A percentile compares a stretch with the other conserved stretches of the same genome.
Evolutionary conservation across 2,329 filamentous ascomycete species (phyloP).

Genomic region (Trichophyton benhamiae): DNA sequence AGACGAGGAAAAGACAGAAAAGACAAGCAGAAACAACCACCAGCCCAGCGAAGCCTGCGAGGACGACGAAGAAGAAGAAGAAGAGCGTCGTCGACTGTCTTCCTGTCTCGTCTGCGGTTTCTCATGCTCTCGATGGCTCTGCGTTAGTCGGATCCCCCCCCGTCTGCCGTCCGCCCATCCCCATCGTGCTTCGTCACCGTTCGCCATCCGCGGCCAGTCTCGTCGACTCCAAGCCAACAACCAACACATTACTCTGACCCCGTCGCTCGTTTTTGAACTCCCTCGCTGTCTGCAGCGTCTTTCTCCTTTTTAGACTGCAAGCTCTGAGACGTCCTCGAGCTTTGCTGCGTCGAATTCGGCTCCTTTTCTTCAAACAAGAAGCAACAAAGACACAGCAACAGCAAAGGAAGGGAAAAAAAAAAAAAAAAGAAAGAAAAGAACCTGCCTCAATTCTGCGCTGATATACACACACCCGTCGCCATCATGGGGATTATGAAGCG

Average conservation of each 20-base stretch:
- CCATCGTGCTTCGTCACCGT: neutral
- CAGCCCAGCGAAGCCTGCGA: neutral
- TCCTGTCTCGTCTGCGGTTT: neutral
- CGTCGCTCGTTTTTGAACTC: neutral
- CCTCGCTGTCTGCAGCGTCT: neutral
- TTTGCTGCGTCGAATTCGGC: neutral
- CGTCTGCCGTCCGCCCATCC: neutral
- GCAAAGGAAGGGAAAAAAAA: too few species aligned
- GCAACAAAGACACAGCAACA: too few species aligned
- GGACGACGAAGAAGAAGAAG: neutral
- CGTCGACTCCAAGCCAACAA: neutral
- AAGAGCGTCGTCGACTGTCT: neutral
- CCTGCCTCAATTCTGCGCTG: neutral
- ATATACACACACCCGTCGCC: constrained; percentile 14
- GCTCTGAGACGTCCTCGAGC: neutral
- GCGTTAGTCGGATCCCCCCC: neutral
- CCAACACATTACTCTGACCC: neutral
- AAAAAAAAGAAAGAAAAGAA: too few species aligned
- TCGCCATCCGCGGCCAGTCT: neutral
- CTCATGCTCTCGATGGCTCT: neutral
- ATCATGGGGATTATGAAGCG: constrained; percentile 44
- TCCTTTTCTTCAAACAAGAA: neutral
- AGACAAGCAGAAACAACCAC: neutral
- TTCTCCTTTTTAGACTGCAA: neutral
- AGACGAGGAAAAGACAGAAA: too few species aligned